Evolutionary conservation across 352 stramenopile genomes (phyloP).

Genomic region (Thalassiosira mediterranea): DNA sequence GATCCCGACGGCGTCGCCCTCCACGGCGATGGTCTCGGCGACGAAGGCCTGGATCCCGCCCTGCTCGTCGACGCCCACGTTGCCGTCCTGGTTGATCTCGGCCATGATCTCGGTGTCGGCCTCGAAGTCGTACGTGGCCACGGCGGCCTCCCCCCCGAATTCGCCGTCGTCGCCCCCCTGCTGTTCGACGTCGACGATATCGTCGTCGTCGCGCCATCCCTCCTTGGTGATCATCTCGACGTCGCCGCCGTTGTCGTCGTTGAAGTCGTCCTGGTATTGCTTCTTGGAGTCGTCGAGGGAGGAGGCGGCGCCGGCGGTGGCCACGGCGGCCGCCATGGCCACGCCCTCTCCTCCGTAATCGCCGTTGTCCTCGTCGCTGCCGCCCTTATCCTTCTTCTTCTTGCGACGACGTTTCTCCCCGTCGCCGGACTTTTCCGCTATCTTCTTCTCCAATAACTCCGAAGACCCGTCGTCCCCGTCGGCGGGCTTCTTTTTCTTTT

Average conservation of each 20-base stretch:
- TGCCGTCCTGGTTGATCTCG: conserved; percentile 31
- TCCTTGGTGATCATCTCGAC: conserved; percentile 47
- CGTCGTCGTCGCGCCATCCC: conserved; percentile 17
- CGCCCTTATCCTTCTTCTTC: conserved; percentile 15
- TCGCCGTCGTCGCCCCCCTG: not conserved
- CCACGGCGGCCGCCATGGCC: not conserved
- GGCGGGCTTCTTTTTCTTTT: not conserved
- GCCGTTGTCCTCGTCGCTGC: not conserved
- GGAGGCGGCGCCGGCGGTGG: not conserved
- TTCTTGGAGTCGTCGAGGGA: conserved; percentile 1
- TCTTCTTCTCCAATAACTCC: not conserved
- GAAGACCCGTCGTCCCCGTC: not conserved
- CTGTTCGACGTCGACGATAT: not conserved
- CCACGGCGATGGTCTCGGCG: conserved; percentile 47
- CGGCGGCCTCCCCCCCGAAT: too few relatives aligned
- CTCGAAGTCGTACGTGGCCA: conserved; percentile 18
- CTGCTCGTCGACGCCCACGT: conserved; percentile 37
- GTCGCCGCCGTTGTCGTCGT: conserved; percentile 16
- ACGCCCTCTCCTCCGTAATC: not conserved
- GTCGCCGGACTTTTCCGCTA: conserved; percentile 27
- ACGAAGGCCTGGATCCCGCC: conserved; percentile 50
- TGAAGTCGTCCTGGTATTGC: not conserved
- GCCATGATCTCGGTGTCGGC: conserved; percentile 49
- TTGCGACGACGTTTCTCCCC: too few relatives aligned
- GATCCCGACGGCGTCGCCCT: conserved; percentile 35